These are phyloP conservation scores for Amphicarpaea edgeworthii DNA, from an alignment of 306 rosid species.

Conservation along the genomic window DNA sequence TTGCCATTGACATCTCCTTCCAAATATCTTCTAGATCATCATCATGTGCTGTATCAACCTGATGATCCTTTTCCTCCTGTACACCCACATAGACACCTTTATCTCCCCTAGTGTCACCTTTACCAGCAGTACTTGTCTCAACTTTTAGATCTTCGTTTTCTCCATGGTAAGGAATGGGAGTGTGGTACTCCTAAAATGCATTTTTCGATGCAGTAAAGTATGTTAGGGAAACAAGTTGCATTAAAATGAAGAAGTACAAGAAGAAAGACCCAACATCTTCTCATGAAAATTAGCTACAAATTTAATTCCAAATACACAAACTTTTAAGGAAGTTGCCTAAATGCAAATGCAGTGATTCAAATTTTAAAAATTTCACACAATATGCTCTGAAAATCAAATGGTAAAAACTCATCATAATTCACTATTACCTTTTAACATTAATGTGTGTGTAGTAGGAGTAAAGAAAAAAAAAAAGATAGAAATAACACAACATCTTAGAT, in stretches of 20 bases:
- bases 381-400: conserved; percentile 18
- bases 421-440: conserved; percentile 5
- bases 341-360: background rate
- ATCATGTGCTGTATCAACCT: conserved; percentile 55
- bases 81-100: conserved; percentile 79
- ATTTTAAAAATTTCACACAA: background rate
- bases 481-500: conserved; percentile 1
- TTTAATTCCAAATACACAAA: conserved; percentile 13
- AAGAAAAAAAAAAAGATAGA: conserved; percentile 5
- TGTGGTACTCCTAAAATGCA: conserved; percentile 52
- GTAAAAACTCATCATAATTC: conserved; percentile 21
- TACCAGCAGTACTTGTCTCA: conserved; percentile 36
- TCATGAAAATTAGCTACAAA: conserved; percentile 30
- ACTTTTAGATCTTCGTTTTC: conserved; percentile 39
- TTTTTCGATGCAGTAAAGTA: conserved; percentile 36
- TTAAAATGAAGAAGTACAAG: background rate
- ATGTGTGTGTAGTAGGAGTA: conserved; percentile 1
- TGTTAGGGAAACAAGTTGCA: conserved; percentile 40
- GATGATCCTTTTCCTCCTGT: conserved; percentile 53
- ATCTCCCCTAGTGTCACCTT: conserved; percentile 48
- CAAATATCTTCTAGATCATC: conserved; percentile 81
- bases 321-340: background rate
- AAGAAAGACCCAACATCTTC: conserved; percentile 4
- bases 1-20: conserved; percentile 85
- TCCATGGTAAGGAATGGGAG: conserved; percentile 40